Evolutionary conservation across 2,329 filamentous ascomycete genomes (phyloP).

Genomic region (Apiospora hydei): DNA sequence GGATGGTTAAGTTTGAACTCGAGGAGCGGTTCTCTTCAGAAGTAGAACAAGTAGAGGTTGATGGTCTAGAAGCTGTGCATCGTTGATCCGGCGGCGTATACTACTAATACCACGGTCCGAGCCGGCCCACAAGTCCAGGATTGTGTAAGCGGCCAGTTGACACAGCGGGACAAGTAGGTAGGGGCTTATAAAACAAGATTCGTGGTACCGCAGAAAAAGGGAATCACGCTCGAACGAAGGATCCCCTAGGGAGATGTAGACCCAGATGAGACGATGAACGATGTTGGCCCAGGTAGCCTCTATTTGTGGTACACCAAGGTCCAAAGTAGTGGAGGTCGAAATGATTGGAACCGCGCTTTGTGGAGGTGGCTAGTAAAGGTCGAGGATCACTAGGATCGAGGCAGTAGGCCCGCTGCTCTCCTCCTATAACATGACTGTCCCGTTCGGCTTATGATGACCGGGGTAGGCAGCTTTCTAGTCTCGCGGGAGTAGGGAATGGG

Average conservation of each 20-base stretch:
- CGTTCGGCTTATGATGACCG: slow-evolving; percentile 21
- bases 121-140: slow-evolving; percentile 13
- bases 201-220: not conserved
- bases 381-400: slow-evolving; percentile 31
- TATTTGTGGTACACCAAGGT: slow-evolving; percentile 34
- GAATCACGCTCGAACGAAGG: slow-evolving; percentile 15
- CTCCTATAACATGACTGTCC: slow-evolving; percentile 10
- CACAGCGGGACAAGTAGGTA: not conserved
- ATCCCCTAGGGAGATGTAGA: slow-evolving; percentile 4
- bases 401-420: slow-evolving; percentile 23
- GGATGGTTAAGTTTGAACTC: not conserved
- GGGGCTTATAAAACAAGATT: slow-evolving; percentile 18
- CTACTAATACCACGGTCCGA: slow-evolving; percentile 12
- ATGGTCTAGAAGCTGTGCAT: slow-evolving; percentile 24
- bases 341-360: slow-evolving; percentile 31
- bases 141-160: slow-evolving; percentile 9
- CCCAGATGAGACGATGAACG: slow-evolving; percentile 22
- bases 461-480: slow-evolving; percentile 12
- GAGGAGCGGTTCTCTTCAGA: slow-evolving; percentile 21
- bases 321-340: slow-evolving; percentile 21
- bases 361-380: slow-evolving; percentile 38
- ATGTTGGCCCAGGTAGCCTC: slow-evolving; percentile 27
- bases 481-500: slow-evolving; percentile 20
- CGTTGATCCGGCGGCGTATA: slow-evolving; percentile 13
- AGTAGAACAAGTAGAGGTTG: slow-evolving; percentile 22